These are phyloP conservation scores for Podospora bellae-mahoneyi DNA, from an alignment of 495 filamentous ascomycete species.

Conservation along the genomic window DNA sequence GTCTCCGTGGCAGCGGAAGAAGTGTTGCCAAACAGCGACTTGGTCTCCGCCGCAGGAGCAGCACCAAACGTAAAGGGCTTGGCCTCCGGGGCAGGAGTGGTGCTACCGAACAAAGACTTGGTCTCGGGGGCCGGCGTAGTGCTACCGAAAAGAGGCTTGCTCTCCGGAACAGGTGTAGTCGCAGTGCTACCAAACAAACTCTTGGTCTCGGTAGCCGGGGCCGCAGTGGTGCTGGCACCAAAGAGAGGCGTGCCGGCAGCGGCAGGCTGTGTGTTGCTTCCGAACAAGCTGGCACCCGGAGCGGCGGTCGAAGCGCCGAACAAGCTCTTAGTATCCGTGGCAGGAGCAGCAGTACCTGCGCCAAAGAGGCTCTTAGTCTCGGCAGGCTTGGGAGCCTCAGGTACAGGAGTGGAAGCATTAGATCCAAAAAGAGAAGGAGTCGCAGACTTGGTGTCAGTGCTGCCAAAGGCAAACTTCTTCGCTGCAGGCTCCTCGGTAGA, in stretches of 20 bases:
- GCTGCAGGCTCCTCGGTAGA: slow-evolving; percentile 17
- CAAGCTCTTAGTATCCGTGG: slow-evolving; percentile 20
- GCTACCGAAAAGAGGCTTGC: slow-evolving; percentile 28
- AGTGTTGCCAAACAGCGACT: slow-evolving; percentile 22
- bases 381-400: slow-evolving; percentile 23
- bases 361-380: slow-evolving; percentile 29
- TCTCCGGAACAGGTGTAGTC: slow-evolving; percentile 7
- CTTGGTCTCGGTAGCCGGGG: slow-evolving; percentile 16
- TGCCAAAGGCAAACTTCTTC: slow-evolving; percentile 27
- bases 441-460: slow-evolving; percentile 29
- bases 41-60: slow-evolving; percentile 13
- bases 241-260: slow-evolving; percentile 13
- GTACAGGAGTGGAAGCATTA: slow-evolving; percentile 14
- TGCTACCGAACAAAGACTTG: slow-evolving; percentile 24
- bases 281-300: slow-evolving; percentile 3
- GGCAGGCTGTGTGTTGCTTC: slow-evolving; percentile 13
- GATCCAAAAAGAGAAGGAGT: slow-evolving; percentile 21
- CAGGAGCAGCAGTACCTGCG: slow-evolving; percentile 6
- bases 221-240: slow-evolving; percentile 13
- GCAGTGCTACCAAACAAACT: slow-evolving; percentile 24
- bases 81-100: slow-evolving; percentile 11
- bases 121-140: slow-evolving; percentile 11
- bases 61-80: slow-evolving; percentile 27
- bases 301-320: slow-evolving; percentile 24
- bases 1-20: slow-evolving; percentile 8